Conservation (phyloP, 305 asterid species). For the Solanum hybrid region DNA sequence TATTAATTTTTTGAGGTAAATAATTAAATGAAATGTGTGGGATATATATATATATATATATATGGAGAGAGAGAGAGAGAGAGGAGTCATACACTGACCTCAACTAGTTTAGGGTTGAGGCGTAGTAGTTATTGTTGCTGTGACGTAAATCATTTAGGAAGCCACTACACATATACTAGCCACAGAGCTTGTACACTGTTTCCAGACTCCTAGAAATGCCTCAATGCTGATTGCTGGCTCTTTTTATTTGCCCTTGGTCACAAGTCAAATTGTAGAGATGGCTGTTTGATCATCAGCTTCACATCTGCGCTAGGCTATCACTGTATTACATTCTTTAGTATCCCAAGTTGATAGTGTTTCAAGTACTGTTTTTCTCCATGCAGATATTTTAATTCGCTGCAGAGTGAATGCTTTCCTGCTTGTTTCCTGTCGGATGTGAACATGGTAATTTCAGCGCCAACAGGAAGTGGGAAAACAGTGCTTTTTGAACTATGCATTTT, state of each 20-base stretch:
- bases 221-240: not conserved
- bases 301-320: not conserved
- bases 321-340: not conserved
- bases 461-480: constrained; percentile 98
- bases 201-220: constrained; percentile 5
- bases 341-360: not conserved
- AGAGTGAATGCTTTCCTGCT: constrained; percentile 83
- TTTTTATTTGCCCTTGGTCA: not conserved
- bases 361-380: constrained; percentile 6
- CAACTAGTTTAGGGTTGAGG: not conserved
- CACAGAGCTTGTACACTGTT: not conserved
- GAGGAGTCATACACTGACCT: not conserved
- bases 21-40: not conserved
- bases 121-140: not conserved
- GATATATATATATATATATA: not conserved
- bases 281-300: not conserved
- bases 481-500: constrained; percentile 92
- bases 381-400: constrained; percentile 92
- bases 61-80: not conserved
- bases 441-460: constrained; percentile 98
- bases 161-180: not conserved
- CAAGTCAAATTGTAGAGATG: not conserved
- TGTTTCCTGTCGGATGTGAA: constrained; percentile 81
- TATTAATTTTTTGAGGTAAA: not conserved
- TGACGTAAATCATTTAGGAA: not conserved